Evolutionary conservation across 345 rosid species (phyloP).

Genomic region (Noccaea caerulescens): DNA sequence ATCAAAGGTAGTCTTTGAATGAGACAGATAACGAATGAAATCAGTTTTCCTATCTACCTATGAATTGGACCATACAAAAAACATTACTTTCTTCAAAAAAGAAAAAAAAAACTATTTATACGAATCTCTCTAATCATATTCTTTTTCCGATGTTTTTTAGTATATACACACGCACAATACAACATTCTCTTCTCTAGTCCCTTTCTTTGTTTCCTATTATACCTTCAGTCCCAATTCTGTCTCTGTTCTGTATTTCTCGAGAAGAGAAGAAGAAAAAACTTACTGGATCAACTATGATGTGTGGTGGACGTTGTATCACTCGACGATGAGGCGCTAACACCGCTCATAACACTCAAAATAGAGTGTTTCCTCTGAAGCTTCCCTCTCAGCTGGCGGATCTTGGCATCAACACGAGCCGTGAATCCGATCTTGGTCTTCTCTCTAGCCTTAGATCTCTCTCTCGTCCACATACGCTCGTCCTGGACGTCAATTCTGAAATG

Average conservation of each 20-base stretch:
- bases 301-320: slow-evolving; percentile 43
- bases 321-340: slow-evolving; percentile 33
- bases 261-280: slow-evolving; percentile 10
- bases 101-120: slow-evolving; percentile 18
- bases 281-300: slow-evolving; percentile 39
- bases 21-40: slow-evolving; percentile 29
- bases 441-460: slow-evolving; percentile 58
- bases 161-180: slow-evolving; percentile 35
- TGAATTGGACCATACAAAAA: slow-evolving; percentile 35
- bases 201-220: slow-evolving; percentile 26
- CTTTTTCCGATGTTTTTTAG: not conserved
- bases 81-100: not conserved
- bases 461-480: slow-evolving; percentile 61
- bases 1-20: slow-evolving; percentile 22
- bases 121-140: slow-evolving; percentile 23
- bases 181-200: slow-evolving; percentile 14
- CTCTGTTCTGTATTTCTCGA: slow-evolving; percentile 2
- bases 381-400: slow-evolving; percentile 42
- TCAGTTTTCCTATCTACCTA: slow-evolving; percentile 29
- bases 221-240: slow-evolving; percentile 12
- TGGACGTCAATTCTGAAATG: slow-evolving; percentile 51
- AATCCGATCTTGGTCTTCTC: slow-evolving; percentile 58
- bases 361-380: slow-evolving; percentile 43
- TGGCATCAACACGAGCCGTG: slow-evolving; percentile 72
- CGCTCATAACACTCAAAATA: slow-evolving; percentile 39